These are phyloP conservation scores for Tetracladium marchalianum DNA, from an alignment of 495 filamentous ascomycete species.

Conservation along the genomic window DNA sequence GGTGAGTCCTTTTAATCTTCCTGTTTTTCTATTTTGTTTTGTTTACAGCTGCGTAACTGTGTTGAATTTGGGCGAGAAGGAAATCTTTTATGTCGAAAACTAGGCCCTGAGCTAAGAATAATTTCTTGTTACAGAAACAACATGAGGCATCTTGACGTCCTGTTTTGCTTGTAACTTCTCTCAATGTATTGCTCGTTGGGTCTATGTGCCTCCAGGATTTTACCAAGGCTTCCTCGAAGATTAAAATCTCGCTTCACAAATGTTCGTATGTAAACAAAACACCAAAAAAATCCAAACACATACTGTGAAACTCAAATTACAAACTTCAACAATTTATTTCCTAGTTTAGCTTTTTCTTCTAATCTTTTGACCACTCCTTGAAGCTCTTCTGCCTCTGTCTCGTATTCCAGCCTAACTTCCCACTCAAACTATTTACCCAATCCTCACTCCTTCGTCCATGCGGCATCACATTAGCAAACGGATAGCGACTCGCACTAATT, in stretches of 20 bases:
- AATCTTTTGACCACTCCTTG: constrained; percentile 31
- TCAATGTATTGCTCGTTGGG: too few relatives aligned
- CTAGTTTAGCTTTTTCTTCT: neutral
- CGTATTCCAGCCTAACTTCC: constrained; percentile 89
- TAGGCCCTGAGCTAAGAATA: too few relatives aligned
- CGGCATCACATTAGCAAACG: constrained; percentile 82
- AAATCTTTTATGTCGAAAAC: too few relatives aligned
- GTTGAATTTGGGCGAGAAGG: too few relatives aligned
- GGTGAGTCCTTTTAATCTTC: too few relatives aligned
- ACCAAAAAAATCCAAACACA: neutral
- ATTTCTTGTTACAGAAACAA: too few relatives aligned
- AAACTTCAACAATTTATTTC: neutral
- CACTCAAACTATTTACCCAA: constrained; percentile 86
- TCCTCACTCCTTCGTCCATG: constrained; percentile 68
- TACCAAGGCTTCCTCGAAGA: neutral
- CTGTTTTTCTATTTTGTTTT: too few relatives aligned
- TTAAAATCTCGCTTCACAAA: neutral
- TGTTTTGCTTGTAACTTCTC: too few relatives aligned
- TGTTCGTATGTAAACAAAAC: neutral
- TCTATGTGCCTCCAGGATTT: neutral
- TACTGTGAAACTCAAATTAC: too few relatives aligned
- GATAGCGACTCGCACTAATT: constrained; percentile 83
- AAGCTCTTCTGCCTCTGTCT: constrained; percentile 62
- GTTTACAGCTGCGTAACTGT: too few relatives aligned
- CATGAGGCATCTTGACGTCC: too few relatives aligned